phyloP scores from a whole-genome alignment of 352 stramenopile genomes.

The Pythium brachiatum region DNA sequence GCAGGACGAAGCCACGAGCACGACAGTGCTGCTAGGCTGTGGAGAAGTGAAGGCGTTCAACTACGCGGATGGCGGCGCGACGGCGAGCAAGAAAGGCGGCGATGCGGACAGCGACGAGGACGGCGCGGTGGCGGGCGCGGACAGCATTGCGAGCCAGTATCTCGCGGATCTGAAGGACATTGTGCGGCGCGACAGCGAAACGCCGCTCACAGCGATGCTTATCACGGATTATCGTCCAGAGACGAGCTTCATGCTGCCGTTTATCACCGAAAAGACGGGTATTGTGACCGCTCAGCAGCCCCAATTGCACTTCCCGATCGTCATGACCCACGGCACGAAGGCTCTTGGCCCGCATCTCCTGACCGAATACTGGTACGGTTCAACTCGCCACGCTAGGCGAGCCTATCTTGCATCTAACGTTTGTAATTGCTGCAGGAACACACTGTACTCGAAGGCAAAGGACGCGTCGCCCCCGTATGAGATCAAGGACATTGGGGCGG shows the following conservation, averaged over 20 bases:
- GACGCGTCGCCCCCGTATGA: slow-evolving; percentile 51
- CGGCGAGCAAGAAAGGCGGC: slow-evolving; percentile 2
- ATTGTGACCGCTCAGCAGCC: slow-evolving; percentile 25
- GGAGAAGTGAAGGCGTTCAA: slow-evolving; percentile 36
- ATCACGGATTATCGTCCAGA: slow-evolving; percentile 70
- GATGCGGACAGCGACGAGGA: slow-evolving; percentile 42
- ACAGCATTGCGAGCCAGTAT: slow-evolving; percentile 44
- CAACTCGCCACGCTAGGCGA: too few relatives aligned
- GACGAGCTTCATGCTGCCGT: slow-evolving; percentile 72
- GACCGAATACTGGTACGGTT: slow-evolving; percentile 65
- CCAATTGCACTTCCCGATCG: slow-evolving; percentile 37
- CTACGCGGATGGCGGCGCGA: slow-evolving; percentile 15
- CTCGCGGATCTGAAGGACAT: slow-evolving; percentile 58
- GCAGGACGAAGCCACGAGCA: slow-evolving; percentile 48
- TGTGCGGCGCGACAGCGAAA: slow-evolving; percentile 36
- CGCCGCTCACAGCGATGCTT: slow-evolving; percentile 49
- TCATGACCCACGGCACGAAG: slow-evolving; percentile 78
- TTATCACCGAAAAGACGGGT: slow-evolving; percentile 58
- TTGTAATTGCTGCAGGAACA: slow-evolving; percentile 30
- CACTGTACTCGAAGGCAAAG: slow-evolving; percentile 44
- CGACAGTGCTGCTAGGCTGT: slow-evolving; percentile 59
- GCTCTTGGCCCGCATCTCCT: slow-evolving; percentile 70
- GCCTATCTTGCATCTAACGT: neutral
- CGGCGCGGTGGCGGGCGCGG: slow-evolving; percentile 28
- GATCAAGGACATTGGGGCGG: slow-evolving; percentile 47